A percentile compares a stretch with the other conserved stretches of the same genome.
Evolutionary conservation across 148 eudicot species (phyloP).

Genomic region (Nepenthes mirabilis): DNA sequence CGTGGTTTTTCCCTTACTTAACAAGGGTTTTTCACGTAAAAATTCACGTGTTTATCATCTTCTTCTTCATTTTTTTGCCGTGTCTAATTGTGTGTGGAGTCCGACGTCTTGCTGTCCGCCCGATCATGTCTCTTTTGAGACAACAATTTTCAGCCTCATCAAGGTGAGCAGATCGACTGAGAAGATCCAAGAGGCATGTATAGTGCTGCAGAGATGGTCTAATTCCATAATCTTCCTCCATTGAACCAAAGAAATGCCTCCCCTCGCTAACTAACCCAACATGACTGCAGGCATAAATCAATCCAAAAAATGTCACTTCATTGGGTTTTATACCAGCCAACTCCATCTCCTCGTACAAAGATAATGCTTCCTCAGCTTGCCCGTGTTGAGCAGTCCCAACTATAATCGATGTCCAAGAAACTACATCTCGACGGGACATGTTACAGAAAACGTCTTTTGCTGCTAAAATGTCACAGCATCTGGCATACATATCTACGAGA

Average conservation of each 20-base stretch:
- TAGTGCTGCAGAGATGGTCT: slow-evolving; percentile 61
- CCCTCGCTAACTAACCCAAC: slow-evolving; percentile 61
- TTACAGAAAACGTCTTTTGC: slow-evolving; percentile 34
- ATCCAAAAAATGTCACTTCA: slow-evolving; percentile 56
- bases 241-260: slow-evolving; percentile 33
- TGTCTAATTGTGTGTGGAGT: no score
- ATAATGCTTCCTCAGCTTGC: slow-evolving; percentile 45
- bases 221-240: slow-evolving; percentile 39
- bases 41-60: no score
- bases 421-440: slow-evolving; percentile 38
- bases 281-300: slow-evolving; percentile 74
- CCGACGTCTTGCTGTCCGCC: no score
- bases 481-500: slow-evolving; percentile 67
- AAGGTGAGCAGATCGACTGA: slow-evolving; percentile 54
- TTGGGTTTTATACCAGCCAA: slow-evolving; percentile 46
- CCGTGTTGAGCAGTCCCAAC: slow-evolving; percentile 80
- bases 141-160: slow-evolving; percentile 65
- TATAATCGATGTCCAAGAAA: slow-evolving; percentile 74
- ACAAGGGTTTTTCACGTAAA: no score
- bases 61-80: no score
- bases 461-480: slow-evolving; percentile 50
- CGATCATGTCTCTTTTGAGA: no score
- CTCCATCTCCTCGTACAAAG: slow-evolving; percentile 49
- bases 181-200: slow-evolving; percentile 59
- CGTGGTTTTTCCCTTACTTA: no score